Evolutionary conservation across 306 rosid species (phyloP).

Genomic region (Abrus precatorius): DNA sequence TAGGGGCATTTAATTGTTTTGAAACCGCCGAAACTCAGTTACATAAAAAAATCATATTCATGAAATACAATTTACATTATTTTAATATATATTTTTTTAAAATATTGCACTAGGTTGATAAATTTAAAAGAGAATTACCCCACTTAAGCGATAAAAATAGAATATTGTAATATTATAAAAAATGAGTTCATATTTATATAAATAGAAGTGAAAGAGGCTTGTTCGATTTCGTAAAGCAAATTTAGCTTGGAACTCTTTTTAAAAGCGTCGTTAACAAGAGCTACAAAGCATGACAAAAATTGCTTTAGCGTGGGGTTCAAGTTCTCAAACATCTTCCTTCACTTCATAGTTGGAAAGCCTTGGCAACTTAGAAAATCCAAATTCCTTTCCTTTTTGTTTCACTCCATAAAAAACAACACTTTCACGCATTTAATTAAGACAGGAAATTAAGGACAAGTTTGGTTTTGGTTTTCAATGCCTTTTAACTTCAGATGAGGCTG

Average conservation of each 20-base stretch:
- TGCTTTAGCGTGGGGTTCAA: constrained; percentile 29
- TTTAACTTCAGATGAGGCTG: too few relatives aligned
- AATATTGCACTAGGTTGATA: not conserved
- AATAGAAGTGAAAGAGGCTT: not conserved
- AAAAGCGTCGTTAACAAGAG: not conserved
- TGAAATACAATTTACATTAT: too few relatives aligned
- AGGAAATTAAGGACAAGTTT: constrained; percentile 1
- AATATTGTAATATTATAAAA: too few relatives aligned
- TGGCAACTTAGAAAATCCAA: constrained; percentile 2
- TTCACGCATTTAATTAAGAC: not conserved
- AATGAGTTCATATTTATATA: too few relatives aligned
- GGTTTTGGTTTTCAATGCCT: too few relatives aligned
- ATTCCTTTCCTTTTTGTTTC: constrained; percentile 13
- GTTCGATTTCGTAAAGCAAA: constrained; percentile 26
- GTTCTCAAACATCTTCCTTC: constrained; percentile 4
- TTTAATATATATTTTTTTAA: too few relatives aligned
- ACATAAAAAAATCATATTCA: too few relatives aligned
- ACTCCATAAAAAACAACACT: not conserved
- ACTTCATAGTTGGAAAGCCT: constrained; percentile 26
- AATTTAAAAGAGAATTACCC: too few relatives aligned
- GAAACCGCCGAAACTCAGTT: too few relatives aligned
- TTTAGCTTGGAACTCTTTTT: not conserved
- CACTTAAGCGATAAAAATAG: too few relatives aligned
- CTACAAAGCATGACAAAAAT: not conserved
- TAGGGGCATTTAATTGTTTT: too few relatives aligned